Conservation (phyloP, 345 rosid genomes). For the Salix dunnii region DNA sequence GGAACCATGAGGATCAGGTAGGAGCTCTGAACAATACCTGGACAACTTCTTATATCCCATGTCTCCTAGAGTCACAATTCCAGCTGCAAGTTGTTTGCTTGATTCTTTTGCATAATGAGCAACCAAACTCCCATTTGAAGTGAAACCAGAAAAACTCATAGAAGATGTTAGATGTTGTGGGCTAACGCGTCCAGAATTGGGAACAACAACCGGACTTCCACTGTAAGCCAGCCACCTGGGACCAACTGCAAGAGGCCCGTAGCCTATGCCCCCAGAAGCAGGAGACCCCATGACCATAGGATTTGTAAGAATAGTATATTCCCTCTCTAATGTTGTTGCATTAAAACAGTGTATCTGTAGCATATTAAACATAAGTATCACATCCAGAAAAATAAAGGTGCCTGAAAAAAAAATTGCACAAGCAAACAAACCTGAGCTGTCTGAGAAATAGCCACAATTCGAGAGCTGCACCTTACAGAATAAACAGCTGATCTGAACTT, state of each 20-base stretch:
- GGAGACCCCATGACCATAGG: conserved; percentile 42
- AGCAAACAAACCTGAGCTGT: conserved; percentile 61
- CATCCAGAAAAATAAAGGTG: not conserved
- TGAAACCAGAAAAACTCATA: conserved; percentile 41
- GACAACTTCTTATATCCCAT: conserved; percentile 68
- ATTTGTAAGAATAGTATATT: conserved; percentile 65
- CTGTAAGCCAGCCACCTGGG: conserved; percentile 95
- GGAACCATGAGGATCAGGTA: conserved; percentile 56
- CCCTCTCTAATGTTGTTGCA: conserved; percentile 55
- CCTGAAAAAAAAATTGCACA: not conserved
- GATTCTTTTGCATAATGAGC: conserved; percentile 85
- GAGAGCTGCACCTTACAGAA: conserved; percentile 85
- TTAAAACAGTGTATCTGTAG: conserved; percentile 86
- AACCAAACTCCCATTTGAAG: conserved; percentile 55
- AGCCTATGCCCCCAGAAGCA: conserved; percentile 65
- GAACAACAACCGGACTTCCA: conserved; percentile 55
- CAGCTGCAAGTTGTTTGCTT: conserved; percentile 86
- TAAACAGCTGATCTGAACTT: conserved; percentile 73
- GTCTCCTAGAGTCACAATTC: conserved; percentile 83
- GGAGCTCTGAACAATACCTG: conserved; percentile 68
- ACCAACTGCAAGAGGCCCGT: conserved; percentile 94
- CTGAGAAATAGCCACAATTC: conserved; percentile 79
- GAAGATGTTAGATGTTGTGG: conserved; percentile 64
- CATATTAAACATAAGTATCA: conserved; percentile 14
- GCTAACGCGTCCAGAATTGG: conserved; percentile 50